phyloP scores from a whole-genome alignment of 1,284 basidiomycete species.

The Cryptococcus amylolentus region DNA sequence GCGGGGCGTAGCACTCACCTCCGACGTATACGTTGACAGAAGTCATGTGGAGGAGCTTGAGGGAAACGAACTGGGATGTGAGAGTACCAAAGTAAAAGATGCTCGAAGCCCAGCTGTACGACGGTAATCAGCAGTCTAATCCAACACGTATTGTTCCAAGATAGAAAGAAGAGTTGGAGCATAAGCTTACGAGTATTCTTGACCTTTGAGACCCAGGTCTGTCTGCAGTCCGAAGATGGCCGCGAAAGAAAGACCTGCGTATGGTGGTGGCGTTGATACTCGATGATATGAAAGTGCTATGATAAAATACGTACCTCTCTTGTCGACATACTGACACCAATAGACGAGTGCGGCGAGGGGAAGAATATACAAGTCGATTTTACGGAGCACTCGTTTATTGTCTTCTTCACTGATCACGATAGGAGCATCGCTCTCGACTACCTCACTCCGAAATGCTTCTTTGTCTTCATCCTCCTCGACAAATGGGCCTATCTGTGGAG shows the following conservation, averaged over 20 bases:
- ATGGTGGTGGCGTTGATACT: too few relatives aligned
- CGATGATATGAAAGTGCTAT: too few relatives aligned
- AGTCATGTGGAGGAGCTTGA: conserved; percentile 11
- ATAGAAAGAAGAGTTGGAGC: too few relatives aligned
- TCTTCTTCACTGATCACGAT: too few relatives aligned
- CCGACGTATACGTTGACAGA: conserved; percentile 10
- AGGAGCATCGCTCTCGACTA: too few relatives aligned
- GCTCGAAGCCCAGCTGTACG: conserved; percentile 10
- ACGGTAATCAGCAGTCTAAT: neutral
- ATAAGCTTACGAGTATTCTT: conserved; percentile 6
- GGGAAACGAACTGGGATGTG: conserved; percentile 6
- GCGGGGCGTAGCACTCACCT: neutral
- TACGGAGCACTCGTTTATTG: conserved; percentile 4
- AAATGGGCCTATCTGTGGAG: too few relatives aligned
- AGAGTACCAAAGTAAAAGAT: conserved; percentile 15
- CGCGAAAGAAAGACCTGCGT: conserved; percentile 13
- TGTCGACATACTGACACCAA: conserved; percentile 24
- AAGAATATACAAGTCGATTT: conserved; percentile 9
- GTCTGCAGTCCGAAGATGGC: conserved; percentile 19
- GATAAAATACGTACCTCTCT: conserved; percentile 3
- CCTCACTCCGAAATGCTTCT: too few relatives aligned
- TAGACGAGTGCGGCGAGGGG: conserved; percentile 10
- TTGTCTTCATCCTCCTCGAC: too few relatives aligned
- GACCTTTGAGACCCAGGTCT: conserved; percentile 9
- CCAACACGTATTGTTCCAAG: neutral